phyloP scores from a whole-genome alignment of 2,329 filamentous ascomycete species.

The Claviceps sp. region DNA sequence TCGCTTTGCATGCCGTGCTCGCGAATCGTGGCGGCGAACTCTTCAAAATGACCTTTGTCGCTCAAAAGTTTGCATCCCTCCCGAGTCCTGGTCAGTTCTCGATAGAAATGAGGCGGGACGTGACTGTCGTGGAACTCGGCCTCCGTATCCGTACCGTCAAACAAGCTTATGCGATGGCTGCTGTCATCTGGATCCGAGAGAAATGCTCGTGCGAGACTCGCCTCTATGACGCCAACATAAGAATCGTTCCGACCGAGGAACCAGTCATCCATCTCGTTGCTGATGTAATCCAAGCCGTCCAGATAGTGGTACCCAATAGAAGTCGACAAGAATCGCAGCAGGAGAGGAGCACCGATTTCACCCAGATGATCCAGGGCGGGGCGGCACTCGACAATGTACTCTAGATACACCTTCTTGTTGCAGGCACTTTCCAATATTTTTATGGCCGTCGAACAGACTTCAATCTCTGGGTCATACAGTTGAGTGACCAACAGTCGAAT shows the following conservation, averaged over 20 bases:
- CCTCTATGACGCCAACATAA: constrained; percentile 91
- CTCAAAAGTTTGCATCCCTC: constrained; percentile 84
- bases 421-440: constrained; percentile 97
- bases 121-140: constrained; percentile 47
- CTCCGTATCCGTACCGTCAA: constrained; percentile 43
- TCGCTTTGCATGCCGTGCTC: constrained; percentile 77
- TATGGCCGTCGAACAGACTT: constrained; percentile 90
- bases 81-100: constrained; percentile 80
- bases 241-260: constrained; percentile 91
- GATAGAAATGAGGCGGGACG: constrained; percentile 95
- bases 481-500: constrained; percentile 96
- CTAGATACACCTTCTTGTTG: constrained; percentile 78
- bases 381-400: constrained; percentile 93
- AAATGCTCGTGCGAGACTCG: constrained; percentile 81
- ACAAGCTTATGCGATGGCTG: constrained; percentile 43
- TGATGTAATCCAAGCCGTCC: constrained; percentile 94
- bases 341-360: constrained; percentile 86
- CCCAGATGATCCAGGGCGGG: constrained; percentile 90
- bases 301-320: constrained; percentile 97
- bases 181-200: constrained; percentile 49
- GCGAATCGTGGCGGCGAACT: constrained; percentile 79
- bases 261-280: constrained; percentile 99
- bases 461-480: constrained; percentile 91
- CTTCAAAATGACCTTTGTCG: constrained; percentile 91
- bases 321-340: constrained; percentile 86